Evolutionary conservation across 495 filamentous ascomycete species (phyloP).

Genomic region (Penicillium parvum): DNA sequence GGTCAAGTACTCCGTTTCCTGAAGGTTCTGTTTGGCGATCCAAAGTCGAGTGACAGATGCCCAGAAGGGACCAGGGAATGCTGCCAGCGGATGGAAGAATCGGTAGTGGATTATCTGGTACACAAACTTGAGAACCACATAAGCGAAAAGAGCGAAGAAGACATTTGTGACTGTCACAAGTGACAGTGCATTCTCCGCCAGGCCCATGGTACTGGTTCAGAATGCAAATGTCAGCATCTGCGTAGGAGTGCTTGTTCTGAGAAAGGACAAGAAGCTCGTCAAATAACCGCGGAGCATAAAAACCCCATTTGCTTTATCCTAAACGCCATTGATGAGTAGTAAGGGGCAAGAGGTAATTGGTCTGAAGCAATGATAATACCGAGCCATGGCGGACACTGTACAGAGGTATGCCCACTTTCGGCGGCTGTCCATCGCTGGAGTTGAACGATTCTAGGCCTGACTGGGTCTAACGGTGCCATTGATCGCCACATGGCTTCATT

Average conservation of each 20-base stretch:
- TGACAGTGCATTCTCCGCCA: slow-evolving; percentile 26
- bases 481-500: too few species aligned
- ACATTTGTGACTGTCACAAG: slow-evolving; percentile 30
- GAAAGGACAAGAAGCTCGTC: neutral
- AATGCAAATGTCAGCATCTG: slow-evolving; percentile 8
- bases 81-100: slow-evolving; percentile 48
- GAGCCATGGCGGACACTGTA: too few species aligned
- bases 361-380: too few species aligned
- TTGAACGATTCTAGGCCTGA: neutral
- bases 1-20: slow-evolving; percentile 37
- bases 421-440: neutral
- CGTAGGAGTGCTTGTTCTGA: neutral
- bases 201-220: slow-evolving; percentile 22
- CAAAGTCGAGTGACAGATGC: slow-evolving; percentile 47
- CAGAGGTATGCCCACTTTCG: too few species aligned
- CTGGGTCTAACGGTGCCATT: neutral
- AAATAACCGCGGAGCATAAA: neutral
- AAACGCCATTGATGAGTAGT: slow-evolving; percentile 3
- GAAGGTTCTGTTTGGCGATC: slow-evolving; percentile 44
- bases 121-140: slow-evolving; percentile 23
- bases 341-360: slow-evolving; percentile 14
- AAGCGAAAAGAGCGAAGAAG: slow-evolving; percentile 21
- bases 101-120: slow-evolving; percentile 45
- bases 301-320: neutral
- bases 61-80: slow-evolving; percentile 54